Base-by-base conservation (phyloP, 2,329 filamentous ascomycete species). In the Colletotrichum navitas region DNA sequence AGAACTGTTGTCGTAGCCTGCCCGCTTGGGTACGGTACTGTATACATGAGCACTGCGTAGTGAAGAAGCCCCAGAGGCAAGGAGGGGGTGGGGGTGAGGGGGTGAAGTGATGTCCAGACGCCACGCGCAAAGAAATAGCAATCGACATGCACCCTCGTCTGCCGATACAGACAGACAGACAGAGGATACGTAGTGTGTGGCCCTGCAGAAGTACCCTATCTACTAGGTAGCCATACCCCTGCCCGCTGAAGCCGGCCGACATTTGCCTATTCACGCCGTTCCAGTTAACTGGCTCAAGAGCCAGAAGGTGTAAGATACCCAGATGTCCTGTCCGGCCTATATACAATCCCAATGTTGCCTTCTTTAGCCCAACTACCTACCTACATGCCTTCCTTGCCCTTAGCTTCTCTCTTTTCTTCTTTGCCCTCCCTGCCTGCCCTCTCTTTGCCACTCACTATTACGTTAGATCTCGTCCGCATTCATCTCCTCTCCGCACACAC, bases 211-310 rank as follows among this genome's bases (percentile, higher is more conserved):
- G 66, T 36, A 36, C 41, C 43, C 51, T n/a, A 61, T 4, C 14
- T 72, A 45, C 69, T 72, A 72, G n/a, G n/a, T n/a, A n/a, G 54
- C 43, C 66, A 55, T 66, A 72, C 64, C 72, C 52, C 74, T 69
- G 78, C 78, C 76, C 74, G 76, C 68, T 58, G 76, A 74, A 77
- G 75, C 75, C 71, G 56, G 66, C 62, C 67, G 61, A 63, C 66
- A 63, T 74, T 74, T 73, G 71, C 76, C 77, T 78, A 80, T 74
- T 78, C 77, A 79, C 69, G 72, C 75, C 66, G 47, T 66, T 71
- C 70, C 55, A 58, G 67, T 47, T 58, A n/a, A 45, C 70, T 68
- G 56, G 62, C 55, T 66, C 26, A 55, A 39, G 61, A 10, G 16
- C 67, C 64, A 70, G 54, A 54, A 2, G 36, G 26, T 47, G 54